Percentiles rank a stretch among this genome's conserved stretches.
These are phyloP conservation scores for Anacardium occidentale DNA, from an alignment of 345 rosid species.

Conservation along the genomic window DNA sequence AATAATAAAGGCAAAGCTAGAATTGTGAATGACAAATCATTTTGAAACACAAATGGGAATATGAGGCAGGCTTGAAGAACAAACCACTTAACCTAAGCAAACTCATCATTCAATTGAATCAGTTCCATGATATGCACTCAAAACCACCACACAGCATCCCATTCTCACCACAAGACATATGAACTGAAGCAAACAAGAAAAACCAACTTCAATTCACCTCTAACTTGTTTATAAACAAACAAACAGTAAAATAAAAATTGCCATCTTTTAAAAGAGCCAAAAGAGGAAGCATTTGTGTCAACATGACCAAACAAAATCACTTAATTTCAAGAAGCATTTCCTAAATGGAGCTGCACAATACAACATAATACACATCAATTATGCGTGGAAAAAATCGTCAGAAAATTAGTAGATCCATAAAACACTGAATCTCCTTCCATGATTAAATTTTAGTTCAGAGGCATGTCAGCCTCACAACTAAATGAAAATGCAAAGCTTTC, in stretches of 20 bases:
- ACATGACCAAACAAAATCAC: not conserved
- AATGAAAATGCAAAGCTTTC: not conserved
- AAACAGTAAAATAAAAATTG: not conserved
- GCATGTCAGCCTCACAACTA: not conserved
- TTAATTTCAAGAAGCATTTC: conserved; percentile 2
- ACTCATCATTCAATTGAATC: not conserved
- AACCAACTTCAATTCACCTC: not conserved
- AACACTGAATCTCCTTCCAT: not conserved
- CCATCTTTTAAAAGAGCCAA: not conserved
- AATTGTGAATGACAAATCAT: not conserved
- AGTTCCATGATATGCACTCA: not conserved
- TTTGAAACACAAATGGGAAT: not conserved
- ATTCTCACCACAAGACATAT: not conserved
- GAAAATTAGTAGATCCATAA: not conserved
- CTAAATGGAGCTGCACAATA: not conserved
- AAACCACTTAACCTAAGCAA: not conserved
- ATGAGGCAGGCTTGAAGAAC: not conserved
- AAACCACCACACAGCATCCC: not conserved
- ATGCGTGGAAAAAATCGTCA: not conserved
- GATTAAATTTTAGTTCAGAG: not conserved
- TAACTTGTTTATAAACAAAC: not conserved
- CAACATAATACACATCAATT: not conserved
- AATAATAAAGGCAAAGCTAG: not conserved
- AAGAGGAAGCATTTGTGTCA: not conserved
- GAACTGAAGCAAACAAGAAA: not conserved